Evolutionary conservation across 345 rosid genomes (phyloP), one percentile per base, ranked within the genome.

Genomic region (Brassica rapa): DNA sequence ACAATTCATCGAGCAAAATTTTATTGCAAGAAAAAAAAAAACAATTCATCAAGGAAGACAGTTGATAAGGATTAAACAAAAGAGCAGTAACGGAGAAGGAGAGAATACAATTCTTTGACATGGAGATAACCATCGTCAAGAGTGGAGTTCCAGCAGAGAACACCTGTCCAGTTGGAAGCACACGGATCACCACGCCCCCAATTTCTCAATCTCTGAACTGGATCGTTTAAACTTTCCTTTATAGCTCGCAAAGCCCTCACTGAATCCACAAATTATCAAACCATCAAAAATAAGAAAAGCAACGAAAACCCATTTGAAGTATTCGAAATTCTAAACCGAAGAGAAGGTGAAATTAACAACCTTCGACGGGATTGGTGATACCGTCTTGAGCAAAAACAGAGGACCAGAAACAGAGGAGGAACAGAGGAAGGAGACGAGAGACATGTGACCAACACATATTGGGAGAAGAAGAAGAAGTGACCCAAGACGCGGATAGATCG

Each of bases 151-250:
- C 46, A 90, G 80, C 99, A 95, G 46, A 87, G 51, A 80, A 95
- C 89, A 30, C 99, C 98, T 6, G 97, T 95, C 99, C 99, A 95
- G 29, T 90, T 93, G 2, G 93, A 86, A 21, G 82, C 78, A 76
- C 99, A 95, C 0, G 99, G 99, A 68, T 95, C 99, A 53, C 97
- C 97, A 5, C 81, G 79, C 39, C 77, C 77, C 99, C 99, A 95
- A 73, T 88, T 89, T 61, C 80, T 87, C 83, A 95, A 83, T 77
- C 86, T 89, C 32, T 74, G 81, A 67, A 85, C 75, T n/a, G 86
- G 70, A 82, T 95, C 99, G 30, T 80, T 19, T 76, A 95, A 84
- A 77, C 83, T 85, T 9, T 25, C 77, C 85, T n/a, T 85, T 72
- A 93, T 83, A 11, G 56, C 89, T 67, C 69, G 74, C 84, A 95